Percentiles rank a stretch among this genome's conserved stretches.
Evolutionary conservation across 768 basidiomycete genomes (phyloP).

Genomic region (Paxillus rubicundulus): DNA sequence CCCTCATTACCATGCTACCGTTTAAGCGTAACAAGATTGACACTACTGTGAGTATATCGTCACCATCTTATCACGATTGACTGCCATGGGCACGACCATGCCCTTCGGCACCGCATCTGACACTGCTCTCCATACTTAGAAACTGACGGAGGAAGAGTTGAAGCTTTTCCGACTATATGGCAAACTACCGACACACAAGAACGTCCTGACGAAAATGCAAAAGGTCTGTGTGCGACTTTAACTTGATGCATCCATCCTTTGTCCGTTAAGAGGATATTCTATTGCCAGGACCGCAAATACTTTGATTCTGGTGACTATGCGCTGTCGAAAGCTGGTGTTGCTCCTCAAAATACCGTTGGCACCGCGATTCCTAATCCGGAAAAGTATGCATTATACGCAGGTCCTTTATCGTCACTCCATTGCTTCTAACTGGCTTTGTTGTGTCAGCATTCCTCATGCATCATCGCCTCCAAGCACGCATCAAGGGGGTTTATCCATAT

Average conservation of each 20-base stretch:
- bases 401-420: background rate
- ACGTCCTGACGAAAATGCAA: conserved; percentile 90
- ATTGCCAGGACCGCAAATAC: conserved; percentile 91
- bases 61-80: conserved; percentile 5
- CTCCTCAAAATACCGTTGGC: conserved; percentile 86
- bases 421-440: conserved; percentile 1
- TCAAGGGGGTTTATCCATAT: conserved; percentile 60
- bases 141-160: conserved; percentile 85
- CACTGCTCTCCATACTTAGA: conserved; percentile 41
- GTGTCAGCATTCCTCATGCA: conserved; percentile 81
- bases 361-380: conserved; percentile 98
- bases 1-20: conserved; percentile 57
- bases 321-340: conserved; percentile 89
- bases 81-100: background rate
- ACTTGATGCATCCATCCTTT: background rate
- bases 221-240: conserved; percentile 53
- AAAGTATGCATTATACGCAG: conserved; percentile 57
- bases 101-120: conserved; percentile 19
- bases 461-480: conserved; percentile 62
- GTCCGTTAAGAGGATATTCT: conserved; percentile 9
- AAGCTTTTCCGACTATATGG: conserved; percentile 94
- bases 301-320: conserved; percentile 99
- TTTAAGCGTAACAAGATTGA: conserved; percentile 89
- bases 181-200: conserved; percentile 92
- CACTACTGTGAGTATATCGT: conserved; percentile 66